A percentile compares a stretch with the other conserved stretches of the same genome.
These are phyloP conservation scores for Pyrrhoderma noxium DNA, from an alignment of 1,284 basidiomycete genomes.

Conservation along the genomic window DNA sequence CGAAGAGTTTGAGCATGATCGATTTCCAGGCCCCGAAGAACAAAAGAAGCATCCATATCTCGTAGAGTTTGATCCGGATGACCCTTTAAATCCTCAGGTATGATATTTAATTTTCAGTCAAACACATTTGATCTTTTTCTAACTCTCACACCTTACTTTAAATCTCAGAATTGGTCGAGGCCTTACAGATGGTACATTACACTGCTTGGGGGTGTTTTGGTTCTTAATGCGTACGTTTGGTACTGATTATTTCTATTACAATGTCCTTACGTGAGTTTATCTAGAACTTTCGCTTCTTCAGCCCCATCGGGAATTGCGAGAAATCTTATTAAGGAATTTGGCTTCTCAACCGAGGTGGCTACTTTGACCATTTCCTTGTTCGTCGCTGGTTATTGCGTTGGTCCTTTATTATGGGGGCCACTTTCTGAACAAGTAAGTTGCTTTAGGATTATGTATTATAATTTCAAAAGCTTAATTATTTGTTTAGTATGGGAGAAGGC, in stretches of 20 bases:
- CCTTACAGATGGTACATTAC: conserved; percentile 61
- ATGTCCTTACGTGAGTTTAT: conserved; percentile 8
- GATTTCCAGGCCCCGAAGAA: conserved; percentile 16
- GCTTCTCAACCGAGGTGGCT: conserved; percentile 45
- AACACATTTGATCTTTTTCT: conserved; percentile 3
- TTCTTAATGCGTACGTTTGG: conserved; percentile 54
- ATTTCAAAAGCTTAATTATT: background rate
- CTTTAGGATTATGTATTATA: background rate
- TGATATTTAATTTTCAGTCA: too few species aligned
- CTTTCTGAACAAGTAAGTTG: conserved; percentile 35
- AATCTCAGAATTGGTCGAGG: conserved; percentile 48
- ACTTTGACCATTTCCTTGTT: conserved; percentile 35
- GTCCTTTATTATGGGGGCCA: conserved; percentile 42
- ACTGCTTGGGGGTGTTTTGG: conserved; percentile 47
- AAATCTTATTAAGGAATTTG: conserved; percentile 44
- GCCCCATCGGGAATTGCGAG: conserved; percentile 44
- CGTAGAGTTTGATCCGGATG: conserved; percentile 31
- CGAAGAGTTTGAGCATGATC: conserved; percentile 13
- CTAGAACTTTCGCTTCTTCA: conserved; percentile 55
- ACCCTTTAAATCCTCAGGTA: conserved; percentile 38
- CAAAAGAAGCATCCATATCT: conserved; percentile 25
- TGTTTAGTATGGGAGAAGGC: conserved; percentile 28
- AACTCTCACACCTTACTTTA: background rate
- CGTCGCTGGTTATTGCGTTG: conserved; percentile 40
- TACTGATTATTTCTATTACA: background rate